Base-by-base conservation (phyloP, 192 early-diverging fungal species). In the Endogone sp. region DNA sequence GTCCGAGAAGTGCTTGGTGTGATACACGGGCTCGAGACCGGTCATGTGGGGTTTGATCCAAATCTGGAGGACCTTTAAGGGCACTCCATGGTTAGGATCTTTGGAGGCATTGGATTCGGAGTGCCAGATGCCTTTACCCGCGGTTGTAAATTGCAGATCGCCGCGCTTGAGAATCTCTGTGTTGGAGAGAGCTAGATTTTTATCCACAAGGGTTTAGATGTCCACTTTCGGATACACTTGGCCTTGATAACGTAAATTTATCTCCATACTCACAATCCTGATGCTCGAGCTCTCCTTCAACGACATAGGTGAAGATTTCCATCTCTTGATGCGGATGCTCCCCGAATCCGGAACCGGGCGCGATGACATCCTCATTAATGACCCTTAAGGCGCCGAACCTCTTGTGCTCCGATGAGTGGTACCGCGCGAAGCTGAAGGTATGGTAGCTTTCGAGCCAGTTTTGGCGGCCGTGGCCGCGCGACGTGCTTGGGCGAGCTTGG, bases 401-500 rank as follows among this genome's bases (percentile, higher is more conserved):
- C 54, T n/a, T 28, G 58, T 29, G 63, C 23, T 57, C n/a, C 20
- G 29, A 11, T 32, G 66, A 59, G 73, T 70, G 76, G 75, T 77
- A 77, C 67, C 63, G 55, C 10, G 75, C 75, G 59, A 77, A 77
- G 20, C 70, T 74, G 64, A 77, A 77, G 55, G 75, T 77, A 60
- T 77, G 75, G 64, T 71, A 68, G 66, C 28, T 66, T 56, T 71
- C 60, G 27, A 71, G 32, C 69, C 69, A 71, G 23, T 67, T 67
- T 25, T 69, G 69, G 63, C 69, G 49, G 29, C 64, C 69, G 65
- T 71, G 69, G 65, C 69, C 69, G 21, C 65, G 28, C 4, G 29
- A 3, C 3, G 21, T n/a, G 21, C 30, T 49, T 16, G 49, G 65
- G 65, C 65, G 65, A 16, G 16, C 9, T 16, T 49, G 37, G 37